Evolutionary conservation across 1,284 basidiomycete genomes (phyloP).

Genomic region (Tilletia walkeri): DNA sequence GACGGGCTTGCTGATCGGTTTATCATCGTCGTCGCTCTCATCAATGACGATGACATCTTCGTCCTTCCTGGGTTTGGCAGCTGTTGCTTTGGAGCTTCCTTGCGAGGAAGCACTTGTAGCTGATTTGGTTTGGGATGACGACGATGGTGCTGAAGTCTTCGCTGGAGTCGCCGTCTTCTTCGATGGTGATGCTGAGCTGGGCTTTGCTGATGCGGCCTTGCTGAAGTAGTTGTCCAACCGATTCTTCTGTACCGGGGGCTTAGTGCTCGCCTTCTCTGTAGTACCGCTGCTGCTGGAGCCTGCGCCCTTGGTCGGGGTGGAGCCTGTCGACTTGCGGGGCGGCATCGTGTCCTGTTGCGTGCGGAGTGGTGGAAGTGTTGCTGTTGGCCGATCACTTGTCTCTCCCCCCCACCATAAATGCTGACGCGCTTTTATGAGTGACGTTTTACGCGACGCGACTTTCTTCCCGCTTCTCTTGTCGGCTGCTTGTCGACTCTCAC

Average conservation of each 20-base stretch:
- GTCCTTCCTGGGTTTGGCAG: no score
- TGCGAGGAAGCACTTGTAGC: constrained; percentile 5
- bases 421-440: background rate
- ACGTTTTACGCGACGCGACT: no score
- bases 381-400: background rate
- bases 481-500: no score
- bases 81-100: background rate
- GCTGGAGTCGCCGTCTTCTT: constrained; percentile 47
- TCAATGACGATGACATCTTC: no score
- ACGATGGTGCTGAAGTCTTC: constrained; percentile 30
- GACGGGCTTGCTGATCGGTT: constrained; percentile 12
- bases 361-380: background rate
- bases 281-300: constrained; percentile 4
- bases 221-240: constrained; percentile 24
- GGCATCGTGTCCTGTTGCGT: background rate
- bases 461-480: no score
- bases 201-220: constrained; percentile 20
- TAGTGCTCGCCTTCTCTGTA: constrained; percentile 1
- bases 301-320: background rate
- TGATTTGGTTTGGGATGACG: background rate
- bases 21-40: no score
- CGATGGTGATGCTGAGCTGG: constrained; percentile 47
- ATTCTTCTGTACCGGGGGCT: constrained; percentile 23
- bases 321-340: background rate
- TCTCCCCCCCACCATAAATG: no score